phyloP scores from a whole-genome alignment of 495 filamentous ascomycete genomes.

The Massariosphaeria phaeospora region DNA sequence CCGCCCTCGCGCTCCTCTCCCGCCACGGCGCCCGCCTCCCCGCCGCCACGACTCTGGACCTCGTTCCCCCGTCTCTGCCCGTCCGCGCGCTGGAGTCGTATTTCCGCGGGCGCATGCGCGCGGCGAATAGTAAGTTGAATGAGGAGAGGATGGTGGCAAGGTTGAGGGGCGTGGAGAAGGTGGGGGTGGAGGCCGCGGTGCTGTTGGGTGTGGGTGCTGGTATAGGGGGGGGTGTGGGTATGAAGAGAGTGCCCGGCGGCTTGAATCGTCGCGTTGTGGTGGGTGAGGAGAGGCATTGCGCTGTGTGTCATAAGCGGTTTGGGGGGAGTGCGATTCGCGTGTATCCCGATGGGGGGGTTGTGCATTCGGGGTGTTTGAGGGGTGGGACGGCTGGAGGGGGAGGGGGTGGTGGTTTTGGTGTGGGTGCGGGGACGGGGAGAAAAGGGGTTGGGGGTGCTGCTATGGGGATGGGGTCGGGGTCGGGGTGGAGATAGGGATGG shows the following conservation, averaged over 20 bases:
- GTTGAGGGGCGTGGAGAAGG: slow-evolving; percentile 66
- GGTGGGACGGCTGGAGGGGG: slow-evolving; percentile 28
- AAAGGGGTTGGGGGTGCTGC: too few relatives aligned
- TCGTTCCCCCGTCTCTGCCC: slow-evolving; percentile 77
- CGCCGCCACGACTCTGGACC: slow-evolving; percentile 70
- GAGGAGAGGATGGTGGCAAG: slow-evolving; percentile 71
- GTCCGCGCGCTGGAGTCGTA: slow-evolving; percentile 80
- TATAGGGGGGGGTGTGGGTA: slow-evolving; percentile 42
- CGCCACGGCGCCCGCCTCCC: slow-evolving; percentile 89
- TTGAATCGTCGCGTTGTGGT: slow-evolving; percentile 72
- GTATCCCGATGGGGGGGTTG: slow-evolving; percentile 56
- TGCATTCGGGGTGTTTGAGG: slow-evolving; percentile 38
- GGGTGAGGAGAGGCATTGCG: slow-evolving; percentile 79
- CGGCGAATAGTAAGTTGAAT: slow-evolving; percentile 73
- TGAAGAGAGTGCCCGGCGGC: slow-evolving; percentile 47
- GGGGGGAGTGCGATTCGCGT: slow-evolving; percentile 83
- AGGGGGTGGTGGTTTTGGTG: neutral
- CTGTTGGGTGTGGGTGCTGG: slow-evolving; percentile 64
- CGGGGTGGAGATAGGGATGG: neutral
- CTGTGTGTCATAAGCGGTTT: slow-evolving; percentile 86
- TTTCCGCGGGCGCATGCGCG: slow-evolving; percentile 84
- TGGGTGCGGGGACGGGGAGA: too few relatives aligned
- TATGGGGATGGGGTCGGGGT: neutral
- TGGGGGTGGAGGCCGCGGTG: slow-evolving; percentile 64
- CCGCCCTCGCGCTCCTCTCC: slow-evolving; percentile 80